Conservation (phyloP, 495 filamentous ascomycete species). For the Talaromyces adpressus region DNA sequence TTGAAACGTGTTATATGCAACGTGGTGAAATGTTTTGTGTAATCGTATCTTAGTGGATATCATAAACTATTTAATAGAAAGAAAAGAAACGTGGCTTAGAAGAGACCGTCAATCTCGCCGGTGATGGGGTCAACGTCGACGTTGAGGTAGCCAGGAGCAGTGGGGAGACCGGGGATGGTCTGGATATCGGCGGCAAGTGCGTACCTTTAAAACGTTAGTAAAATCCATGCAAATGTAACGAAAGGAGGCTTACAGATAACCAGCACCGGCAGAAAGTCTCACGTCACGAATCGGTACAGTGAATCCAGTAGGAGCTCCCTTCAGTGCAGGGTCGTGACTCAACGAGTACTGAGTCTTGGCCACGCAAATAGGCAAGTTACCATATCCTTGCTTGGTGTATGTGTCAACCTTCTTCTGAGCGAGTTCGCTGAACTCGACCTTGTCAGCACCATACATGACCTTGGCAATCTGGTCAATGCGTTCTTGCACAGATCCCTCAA, state of each 20-base stretch:
- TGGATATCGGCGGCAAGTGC: conserved; percentile 96
- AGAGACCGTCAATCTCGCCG: conserved; percentile 91
- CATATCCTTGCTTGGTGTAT: conserved; percentile 87
- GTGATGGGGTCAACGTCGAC: conserved; percentile 91
- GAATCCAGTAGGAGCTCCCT: conserved; percentile 95
- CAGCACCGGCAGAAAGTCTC: conserved; percentile 85
- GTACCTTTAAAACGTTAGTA: conserved; percentile 47
- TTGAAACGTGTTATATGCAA: conserved; percentile 5
- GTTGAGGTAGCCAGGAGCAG: conserved; percentile 92
- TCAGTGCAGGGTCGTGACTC: conserved; percentile 86
- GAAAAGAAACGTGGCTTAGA: conserved; percentile 43
- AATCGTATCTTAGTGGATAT: not conserved
- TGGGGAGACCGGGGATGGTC: conserved; percentile 93
- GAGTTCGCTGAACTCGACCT: conserved; percentile 87
- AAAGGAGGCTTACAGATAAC: conserved; percentile 85
- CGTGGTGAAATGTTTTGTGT: conserved; percentile 1
- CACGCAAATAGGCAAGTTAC: conserved; percentile 88
- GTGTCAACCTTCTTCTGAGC: conserved; percentile 94
- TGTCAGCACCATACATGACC: conserved; percentile 87
- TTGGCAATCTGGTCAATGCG: conserved; percentile 88
- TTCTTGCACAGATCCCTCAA: conserved; percentile 75
- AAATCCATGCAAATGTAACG: too few species aligned
- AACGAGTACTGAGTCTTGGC: conserved; percentile 98
- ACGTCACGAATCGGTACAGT: conserved; percentile 94
- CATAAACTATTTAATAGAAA: not conserved